Evolutionary conservation across 495 filamentous ascomycete genomes (phyloP).

Genomic region (Cercophora scortea): DNA sequence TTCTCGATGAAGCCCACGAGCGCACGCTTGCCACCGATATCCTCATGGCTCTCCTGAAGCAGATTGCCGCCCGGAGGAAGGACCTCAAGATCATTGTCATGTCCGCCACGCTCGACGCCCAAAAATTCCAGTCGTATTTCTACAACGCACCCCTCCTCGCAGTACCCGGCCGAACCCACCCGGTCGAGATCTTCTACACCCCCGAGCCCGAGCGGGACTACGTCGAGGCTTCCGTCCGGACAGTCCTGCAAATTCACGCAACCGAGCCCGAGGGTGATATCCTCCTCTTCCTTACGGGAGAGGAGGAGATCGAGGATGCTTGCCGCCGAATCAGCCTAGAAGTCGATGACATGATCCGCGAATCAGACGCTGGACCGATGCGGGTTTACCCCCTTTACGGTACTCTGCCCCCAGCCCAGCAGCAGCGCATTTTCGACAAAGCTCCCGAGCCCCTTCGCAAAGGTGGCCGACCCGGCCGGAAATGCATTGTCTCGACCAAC

Average conservation of each 20-base stretch:
- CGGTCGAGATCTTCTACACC: constrained; percentile 98
- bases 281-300: constrained; percentile 90
- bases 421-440: constrained; percentile 90
- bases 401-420: constrained; percentile 81
- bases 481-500: constrained; percentile 92
- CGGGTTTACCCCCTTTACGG: constrained; percentile 92
- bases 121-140: constrained; percentile 99
- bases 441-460: constrained; percentile 64
- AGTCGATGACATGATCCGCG: constrained; percentile 80
- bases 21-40: constrained; percentile 93
- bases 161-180: constrained; percentile 91
- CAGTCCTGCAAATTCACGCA: constrained; percentile 92
- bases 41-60: constrained; percentile 89
- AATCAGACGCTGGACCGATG: constrained; percentile 84
- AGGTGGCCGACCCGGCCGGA: constrained; percentile 83
- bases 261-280: constrained; percentile 92
- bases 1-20: constrained; percentile 97
- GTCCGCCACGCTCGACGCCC: constrained; percentile 93
- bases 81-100: constrained; percentile 97
- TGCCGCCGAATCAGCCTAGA: constrained; percentile 85
- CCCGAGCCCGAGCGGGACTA: constrained; percentile 95
- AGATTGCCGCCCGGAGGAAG: constrained; percentile 66
- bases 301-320: constrained; percentile 98
- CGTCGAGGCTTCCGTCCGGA: constrained; percentile 87
- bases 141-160: constrained; percentile 86